phyloP scores from a whole-genome alignment of 2,329 filamentous ascomycete genomes.

The Ceratocystis eucalypticola region DNA sequence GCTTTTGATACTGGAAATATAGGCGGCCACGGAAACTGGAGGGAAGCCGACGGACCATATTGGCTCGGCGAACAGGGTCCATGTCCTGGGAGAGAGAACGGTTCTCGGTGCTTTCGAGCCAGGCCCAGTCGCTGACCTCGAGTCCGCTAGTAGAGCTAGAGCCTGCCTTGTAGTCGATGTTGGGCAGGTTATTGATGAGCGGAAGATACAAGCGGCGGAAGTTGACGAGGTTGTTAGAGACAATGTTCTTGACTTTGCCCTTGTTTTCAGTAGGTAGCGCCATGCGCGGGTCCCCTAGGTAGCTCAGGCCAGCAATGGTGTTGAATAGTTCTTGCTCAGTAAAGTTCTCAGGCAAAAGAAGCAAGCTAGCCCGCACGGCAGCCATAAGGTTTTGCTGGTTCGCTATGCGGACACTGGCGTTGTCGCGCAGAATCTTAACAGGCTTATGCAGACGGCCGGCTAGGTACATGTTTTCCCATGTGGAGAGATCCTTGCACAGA shows the following conservation, averaged over 20 bases:
- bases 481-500: conserved; percentile 67
- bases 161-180: conserved; percentile 61
- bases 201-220: conserved; percentile 87
- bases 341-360: conserved; percentile 72
- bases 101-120: conserved; percentile 40
- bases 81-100: conserved; percentile 72
- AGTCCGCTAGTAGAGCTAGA: conserved; percentile 43
- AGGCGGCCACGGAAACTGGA: conserved; percentile 74
- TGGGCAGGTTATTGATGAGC: conserved; percentile 78
- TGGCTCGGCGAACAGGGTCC: conserved; percentile 78
- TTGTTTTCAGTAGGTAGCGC: conserved; percentile 77
- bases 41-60: conserved; percentile 90
- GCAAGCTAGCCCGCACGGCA: conserved; percentile 74
- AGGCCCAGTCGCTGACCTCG: conserved; percentile 35
- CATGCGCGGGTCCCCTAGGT: conserved; percentile 96
- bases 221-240: conserved; percentile 76
- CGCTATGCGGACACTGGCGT: conserved; percentile 78
- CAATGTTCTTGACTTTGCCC: conserved; percentile 86
- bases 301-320: conserved; percentile 84
- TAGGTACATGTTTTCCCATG: conserved; percentile 94
- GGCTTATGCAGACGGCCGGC: conserved; percentile 93
- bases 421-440: conserved; percentile 91
- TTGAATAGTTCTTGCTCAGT: conserved; percentile 79
- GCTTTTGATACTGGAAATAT: conserved; percentile 89
- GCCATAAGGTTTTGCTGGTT: conserved; percentile 94